A percentile compares a stretch with the other conserved stretches of the same genome.
Conservation (phyloP, 805 yeast species). For the Cyberlindnera xishuangbannaensis region DNA sequence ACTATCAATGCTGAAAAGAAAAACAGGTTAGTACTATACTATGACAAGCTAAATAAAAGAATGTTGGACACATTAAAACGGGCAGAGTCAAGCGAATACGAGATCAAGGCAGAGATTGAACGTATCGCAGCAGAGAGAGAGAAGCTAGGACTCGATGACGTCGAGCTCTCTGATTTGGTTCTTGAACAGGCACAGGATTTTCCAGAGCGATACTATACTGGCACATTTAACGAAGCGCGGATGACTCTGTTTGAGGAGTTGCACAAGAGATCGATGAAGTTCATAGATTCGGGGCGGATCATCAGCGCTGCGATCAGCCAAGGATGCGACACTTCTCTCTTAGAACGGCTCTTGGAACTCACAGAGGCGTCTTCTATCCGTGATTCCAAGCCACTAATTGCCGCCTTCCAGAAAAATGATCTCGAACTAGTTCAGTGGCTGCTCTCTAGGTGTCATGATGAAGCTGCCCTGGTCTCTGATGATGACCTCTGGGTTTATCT, state of each 20-base stretch:
- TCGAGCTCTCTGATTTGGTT: slow-evolving; percentile 10
- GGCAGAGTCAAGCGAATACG: slow-evolving; percentile 12
- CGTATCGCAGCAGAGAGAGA: slow-evolving; percentile 18
- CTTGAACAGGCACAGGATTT: slow-evolving; percentile 14
- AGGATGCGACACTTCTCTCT: not conserved
- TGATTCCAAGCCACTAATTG: slow-evolving; percentile 13
- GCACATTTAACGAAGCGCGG: slow-evolving; percentile 6
- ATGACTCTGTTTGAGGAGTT: slow-evolving; percentile 5
- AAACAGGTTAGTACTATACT: slow-evolving; percentile 12
- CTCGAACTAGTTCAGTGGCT: slow-evolving; percentile 15
- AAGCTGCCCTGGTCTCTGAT: slow-evolving; percentile 10
- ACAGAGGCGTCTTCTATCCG: slow-evolving; percentile 6
- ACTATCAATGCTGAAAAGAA: slow-evolving; percentile 12
- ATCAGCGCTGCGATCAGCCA: slow-evolving; percentile 8
- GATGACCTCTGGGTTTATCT: slow-evolving; percentile 20
- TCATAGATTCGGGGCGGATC: slow-evolving; percentile 5
- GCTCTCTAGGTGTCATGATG: slow-evolving; percentile 7
- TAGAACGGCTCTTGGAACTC: slow-evolving; percentile 8
- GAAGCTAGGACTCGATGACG: slow-evolving; percentile 6
- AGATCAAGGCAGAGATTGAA: slow-evolving; percentile 13
- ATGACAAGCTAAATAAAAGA: slow-evolving; percentile 15
- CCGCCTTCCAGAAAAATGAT: slow-evolving; percentile 11
- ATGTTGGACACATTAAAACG: slow-evolving; percentile 11
- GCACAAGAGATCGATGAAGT: slow-evolving; percentile 9
- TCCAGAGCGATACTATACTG: slow-evolving; percentile 15